Percentiles rank a stretch among this genome's conserved stretches.
phyloP scores from a whole-genome alignment of 179 eudicot genomes.

The Carnegiea gigantea region DNA sequence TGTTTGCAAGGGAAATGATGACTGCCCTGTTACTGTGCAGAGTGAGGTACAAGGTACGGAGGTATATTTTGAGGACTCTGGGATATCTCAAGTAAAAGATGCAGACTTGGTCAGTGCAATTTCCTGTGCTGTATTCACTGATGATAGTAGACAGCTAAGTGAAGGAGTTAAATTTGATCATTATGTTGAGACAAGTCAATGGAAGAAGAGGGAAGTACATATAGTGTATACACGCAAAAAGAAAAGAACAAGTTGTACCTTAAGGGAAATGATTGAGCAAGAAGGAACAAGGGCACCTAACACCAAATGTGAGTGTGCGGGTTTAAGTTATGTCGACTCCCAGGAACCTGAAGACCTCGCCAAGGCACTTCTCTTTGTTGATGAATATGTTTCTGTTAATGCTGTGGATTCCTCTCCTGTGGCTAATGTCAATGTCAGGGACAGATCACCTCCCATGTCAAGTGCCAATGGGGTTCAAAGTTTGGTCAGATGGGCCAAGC shows the following conservation, averaged over 20 bases:
- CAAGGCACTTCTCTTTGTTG: conserved; percentile 34
- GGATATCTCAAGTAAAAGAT: conserved; percentile 16
- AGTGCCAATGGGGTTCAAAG: conserved; percentile 29
- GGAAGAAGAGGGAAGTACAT: conserved; percentile 14
- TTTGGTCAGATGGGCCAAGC: conserved; percentile 22
- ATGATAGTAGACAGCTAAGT: conserved; percentile 8
- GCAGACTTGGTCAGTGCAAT: conserved; percentile 6
- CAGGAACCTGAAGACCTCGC: conserved; percentile 37
- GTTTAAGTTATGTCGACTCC: conserved; percentile 33
- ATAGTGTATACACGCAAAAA: conserved; percentile 29
- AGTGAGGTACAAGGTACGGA: conserved; percentile 11
- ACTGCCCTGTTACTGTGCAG: conserved; percentile 6
- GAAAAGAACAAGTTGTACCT: conserved; percentile 4
- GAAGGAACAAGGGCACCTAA: conserved; percentile 17
- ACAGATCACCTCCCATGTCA: conserved; percentile 19
- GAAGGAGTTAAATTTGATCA: conserved; percentile 11
- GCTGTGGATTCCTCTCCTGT: conserved; percentile 15
- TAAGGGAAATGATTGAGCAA: not conserved
- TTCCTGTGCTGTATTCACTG: conserved; percentile 1
- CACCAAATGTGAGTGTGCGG: conserved; percentile 5
- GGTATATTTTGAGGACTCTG: not conserved
- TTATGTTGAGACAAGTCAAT: conserved; percentile 6
- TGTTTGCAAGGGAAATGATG: conserved; percentile 21
- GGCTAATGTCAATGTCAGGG: conserved; percentile 12
- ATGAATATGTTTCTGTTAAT: conserved; percentile 27